Percentiles rank a stretch among this genome's conserved stretches.
phyloP scores from a whole-genome alignment of 2,329 filamentous ascomycete genomes.

The Trichoderma sp. region DNA sequence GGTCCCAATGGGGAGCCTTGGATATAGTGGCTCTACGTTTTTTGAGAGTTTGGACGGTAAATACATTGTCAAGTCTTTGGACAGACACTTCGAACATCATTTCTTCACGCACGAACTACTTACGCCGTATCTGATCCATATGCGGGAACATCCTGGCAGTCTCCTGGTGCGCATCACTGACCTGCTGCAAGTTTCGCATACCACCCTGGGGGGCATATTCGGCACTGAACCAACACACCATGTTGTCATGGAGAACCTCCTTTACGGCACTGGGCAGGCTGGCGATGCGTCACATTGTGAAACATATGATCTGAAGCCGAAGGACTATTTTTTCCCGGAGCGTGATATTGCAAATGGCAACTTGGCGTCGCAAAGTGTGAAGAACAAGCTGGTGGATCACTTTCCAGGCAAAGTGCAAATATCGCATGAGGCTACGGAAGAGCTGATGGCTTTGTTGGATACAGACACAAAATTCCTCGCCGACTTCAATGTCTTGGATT shows the following conservation, averaged over 20 bases:
- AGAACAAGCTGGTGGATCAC: conserved; percentile 63
- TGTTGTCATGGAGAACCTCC: conserved; percentile 75
- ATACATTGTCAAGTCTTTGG: conserved; percentile 70
- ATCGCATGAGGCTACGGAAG: conserved; percentile 51
- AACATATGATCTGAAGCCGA: conserved; percentile 72
- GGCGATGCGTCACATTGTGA: conserved; percentile 52
- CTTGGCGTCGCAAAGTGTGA: conserved; percentile 62
- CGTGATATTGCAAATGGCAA: conserved; percentile 65
- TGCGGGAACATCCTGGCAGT: conserved; percentile 57
- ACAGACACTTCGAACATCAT: conserved; percentile 65
- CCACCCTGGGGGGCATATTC: conserved; percentile 58
- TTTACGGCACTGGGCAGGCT: conserved; percentile 52
- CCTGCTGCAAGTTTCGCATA: conserved; percentile 56
- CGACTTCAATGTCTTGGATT: conserved; percentile 66
- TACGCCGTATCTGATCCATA: conserved; percentile 63
- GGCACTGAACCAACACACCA: conserved; percentile 66
- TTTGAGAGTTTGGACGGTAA: conserved; percentile 65
- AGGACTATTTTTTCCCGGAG: conserved; percentile 73
- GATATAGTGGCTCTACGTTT: conserved; percentile 74
- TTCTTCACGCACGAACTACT: conserved; percentile 68
- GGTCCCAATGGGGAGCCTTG: conserved; percentile 42
- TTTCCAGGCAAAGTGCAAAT: conserved; percentile 62
- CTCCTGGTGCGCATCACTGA: conserved; percentile 71
- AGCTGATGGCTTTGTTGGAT: conserved; percentile 54
- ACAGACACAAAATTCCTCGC: conserved; percentile 63